phyloP scores from a whole-genome alignment of 106 monocot genomes.

The Agapanthus africanus region DNA sequence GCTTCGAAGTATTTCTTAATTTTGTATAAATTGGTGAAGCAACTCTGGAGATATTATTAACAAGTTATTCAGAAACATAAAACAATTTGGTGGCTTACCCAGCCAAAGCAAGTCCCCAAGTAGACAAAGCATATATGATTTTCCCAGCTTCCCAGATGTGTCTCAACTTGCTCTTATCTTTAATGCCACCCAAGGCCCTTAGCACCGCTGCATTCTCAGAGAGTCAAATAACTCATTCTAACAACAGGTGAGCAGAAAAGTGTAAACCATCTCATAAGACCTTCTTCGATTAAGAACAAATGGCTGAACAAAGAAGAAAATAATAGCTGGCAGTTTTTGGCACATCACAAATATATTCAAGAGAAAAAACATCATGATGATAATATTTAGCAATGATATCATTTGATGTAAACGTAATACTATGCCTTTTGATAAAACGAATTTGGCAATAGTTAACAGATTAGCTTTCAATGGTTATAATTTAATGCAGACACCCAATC shows the following conservation, averaged over 20 bases:
- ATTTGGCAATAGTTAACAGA: not conserved
- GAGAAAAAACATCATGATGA: not conserved
- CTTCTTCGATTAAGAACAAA: not conserved
- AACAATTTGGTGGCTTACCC: slow-evolving; percentile 44
- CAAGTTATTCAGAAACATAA: not conserved
- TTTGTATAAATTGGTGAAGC: not conserved
- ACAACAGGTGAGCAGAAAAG: not conserved
- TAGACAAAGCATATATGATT: slow-evolving; percentile 61
- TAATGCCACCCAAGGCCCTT: slow-evolving; percentile 53
- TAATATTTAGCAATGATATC: not conserved
- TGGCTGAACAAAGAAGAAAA: not conserved
- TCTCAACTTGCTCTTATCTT: slow-evolving; percentile 44
- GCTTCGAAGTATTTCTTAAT: not conserved
- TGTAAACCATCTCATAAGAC: not conserved
- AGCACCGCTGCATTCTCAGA: slow-evolving; percentile 43
- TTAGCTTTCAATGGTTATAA: not conserved
- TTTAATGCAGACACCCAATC: not conserved
- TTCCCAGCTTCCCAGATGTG: slow-evolving; percentile 84
- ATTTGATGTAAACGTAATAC: not conserved
- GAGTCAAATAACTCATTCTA: not conserved
- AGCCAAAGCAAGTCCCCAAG: slow-evolving; percentile 71
- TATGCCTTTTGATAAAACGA: not conserved
- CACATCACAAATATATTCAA: not conserved
- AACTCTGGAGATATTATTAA: not conserved
- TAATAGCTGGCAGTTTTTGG: not conserved